Evolutionary conservation across 2,329 filamentous ascomycete species (phyloP).

Genomic region (Colletotrichum lupini): DNA sequence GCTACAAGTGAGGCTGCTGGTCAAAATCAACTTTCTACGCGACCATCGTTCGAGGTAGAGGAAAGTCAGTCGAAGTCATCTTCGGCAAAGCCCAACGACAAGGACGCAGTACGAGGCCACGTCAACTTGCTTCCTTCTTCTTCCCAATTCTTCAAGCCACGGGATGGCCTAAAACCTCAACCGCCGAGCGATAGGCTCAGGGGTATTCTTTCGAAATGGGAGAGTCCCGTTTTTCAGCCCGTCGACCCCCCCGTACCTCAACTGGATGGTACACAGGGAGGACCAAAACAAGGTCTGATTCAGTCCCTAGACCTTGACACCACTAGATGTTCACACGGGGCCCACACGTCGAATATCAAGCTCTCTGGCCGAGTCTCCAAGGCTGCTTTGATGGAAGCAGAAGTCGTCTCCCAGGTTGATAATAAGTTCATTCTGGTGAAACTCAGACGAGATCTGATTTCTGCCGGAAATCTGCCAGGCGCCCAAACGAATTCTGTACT

Average conservation of each 20-base stretch:
- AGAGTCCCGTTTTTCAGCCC: conserved; percentile 79
- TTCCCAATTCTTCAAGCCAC: conserved; percentile 14
- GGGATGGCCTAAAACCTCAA: conserved; percentile 33
- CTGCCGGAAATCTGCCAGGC: background rate
- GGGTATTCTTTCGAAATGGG: conserved; percentile 72
- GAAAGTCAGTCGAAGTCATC: background rate
- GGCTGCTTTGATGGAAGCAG: conserved; percentile 65
- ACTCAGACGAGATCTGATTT: conserved; percentile 46
- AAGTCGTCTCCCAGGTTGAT: conserved; percentile 86
- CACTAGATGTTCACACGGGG: background rate
- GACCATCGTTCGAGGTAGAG: background rate
- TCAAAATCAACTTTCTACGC: background rate
- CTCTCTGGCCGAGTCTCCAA: conserved; percentile 68
- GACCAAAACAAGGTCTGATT: conserved; percentile 14
- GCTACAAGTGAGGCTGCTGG: background rate
- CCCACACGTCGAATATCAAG: conserved; percentile 10
- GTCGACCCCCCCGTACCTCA: conserved; percentile 58
- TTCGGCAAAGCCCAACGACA: no score
- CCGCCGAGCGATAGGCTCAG: conserved; percentile 65
- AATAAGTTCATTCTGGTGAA: conserved; percentile 86
- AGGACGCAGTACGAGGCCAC: background rate
- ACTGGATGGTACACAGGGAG: conserved; percentile 40
- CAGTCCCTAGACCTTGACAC: background rate
- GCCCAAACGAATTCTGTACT: conserved; percentile 61
- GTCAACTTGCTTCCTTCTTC: background rate